Evolutionary conservation across 2,329 filamentous ascomycete genomes (phyloP).

Genomic region (Byssochlamys sp.): DNA sequence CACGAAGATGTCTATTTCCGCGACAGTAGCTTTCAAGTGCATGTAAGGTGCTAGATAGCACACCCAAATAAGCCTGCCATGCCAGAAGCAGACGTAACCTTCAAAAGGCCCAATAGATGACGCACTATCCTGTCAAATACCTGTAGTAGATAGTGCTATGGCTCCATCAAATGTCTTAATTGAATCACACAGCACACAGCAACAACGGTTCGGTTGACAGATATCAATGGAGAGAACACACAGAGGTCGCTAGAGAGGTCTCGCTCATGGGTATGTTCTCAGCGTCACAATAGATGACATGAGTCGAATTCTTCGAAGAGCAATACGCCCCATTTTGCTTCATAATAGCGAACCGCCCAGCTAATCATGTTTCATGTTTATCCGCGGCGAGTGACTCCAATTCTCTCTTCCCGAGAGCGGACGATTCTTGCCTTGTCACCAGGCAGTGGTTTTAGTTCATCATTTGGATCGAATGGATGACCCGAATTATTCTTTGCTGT

Average conservation of each 20-base stretch:
- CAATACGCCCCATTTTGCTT: background rate
- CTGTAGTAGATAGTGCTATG: background rate
- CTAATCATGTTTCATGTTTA: background rate
- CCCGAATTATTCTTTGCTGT: constrained; percentile 14
- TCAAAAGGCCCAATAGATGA: background rate
- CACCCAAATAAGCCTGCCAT: background rate
- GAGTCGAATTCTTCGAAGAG: background rate
- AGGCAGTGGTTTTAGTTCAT: constrained; percentile 42
- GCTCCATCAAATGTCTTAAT: background rate
- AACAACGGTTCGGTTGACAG: background rate
- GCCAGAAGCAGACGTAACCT: background rate
- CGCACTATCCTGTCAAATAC: background rate
- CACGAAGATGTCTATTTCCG: background rate
- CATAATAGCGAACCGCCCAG: background rate
- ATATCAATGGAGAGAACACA: background rate
- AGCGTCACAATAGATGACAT: background rate
- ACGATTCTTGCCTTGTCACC: constrained; percentile 41
- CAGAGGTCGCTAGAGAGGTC: background rate
- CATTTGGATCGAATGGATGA: constrained; percentile 35
- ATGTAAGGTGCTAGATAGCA: too few relatives aligned
- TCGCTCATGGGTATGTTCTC: background rate
- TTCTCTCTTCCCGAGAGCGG: constrained; percentile 37
- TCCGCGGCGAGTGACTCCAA: constrained; percentile 25
- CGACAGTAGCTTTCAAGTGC: background rate
- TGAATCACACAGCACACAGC: background rate